These are phyloP conservation scores for Zizania palustris DNA, from an alignment of 202 grass and related monocot species.

Conservation along the genomic window DNA sequence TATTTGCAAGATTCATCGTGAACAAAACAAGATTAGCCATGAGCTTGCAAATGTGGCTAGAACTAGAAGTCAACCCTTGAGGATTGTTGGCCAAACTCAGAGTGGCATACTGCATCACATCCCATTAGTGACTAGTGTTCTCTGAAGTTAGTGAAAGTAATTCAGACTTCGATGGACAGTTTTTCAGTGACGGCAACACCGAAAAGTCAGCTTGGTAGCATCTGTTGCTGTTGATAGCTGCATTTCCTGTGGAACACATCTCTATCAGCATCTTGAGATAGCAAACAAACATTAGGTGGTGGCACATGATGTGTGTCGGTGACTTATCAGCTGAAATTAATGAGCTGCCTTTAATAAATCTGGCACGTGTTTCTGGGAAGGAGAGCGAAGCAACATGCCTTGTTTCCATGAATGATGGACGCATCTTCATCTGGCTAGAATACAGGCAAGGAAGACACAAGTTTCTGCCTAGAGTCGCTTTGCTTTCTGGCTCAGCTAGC, in stretches of 20 bases:
- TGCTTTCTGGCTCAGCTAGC: conserved; percentile 15
- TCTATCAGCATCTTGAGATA: neutral
- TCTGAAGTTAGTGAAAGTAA: neutral
- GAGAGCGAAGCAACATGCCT: neutral
- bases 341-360: neutral
- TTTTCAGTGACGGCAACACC: neutral
- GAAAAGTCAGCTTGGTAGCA: neutral
- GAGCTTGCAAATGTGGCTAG: too few species aligned
- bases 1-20: too few species aligned
- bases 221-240: neutral
- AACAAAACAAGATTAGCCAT: too few species aligned
- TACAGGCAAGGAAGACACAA: neutral
- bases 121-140: neutral
- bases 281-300: conserved; percentile 13
- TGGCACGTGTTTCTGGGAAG: neutral
- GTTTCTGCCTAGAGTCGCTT: neutral
- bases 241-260: neutral
- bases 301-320: conserved; percentile 26
- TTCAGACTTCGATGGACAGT: neutral
- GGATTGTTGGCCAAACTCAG: too few species aligned
- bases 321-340: neutral
- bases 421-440: neutral
- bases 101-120: too few species aligned
- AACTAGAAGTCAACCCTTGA: too few species aligned
- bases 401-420: conserved; percentile 6